Conservation (phyloP, 371 early-diverging fungal species). For the Mucor ambiguus region DNA sequence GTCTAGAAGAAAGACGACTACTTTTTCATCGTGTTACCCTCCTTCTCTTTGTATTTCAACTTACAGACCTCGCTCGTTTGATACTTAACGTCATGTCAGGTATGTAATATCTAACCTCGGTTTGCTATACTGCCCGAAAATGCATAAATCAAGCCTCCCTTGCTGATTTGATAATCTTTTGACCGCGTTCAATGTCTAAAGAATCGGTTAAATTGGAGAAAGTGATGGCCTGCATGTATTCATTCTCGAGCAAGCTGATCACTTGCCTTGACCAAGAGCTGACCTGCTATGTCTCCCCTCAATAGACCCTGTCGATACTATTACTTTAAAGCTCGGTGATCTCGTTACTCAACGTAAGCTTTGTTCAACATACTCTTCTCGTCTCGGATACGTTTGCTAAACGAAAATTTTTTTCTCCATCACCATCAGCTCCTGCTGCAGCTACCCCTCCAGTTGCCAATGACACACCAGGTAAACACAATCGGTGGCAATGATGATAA, state of each 20-base stretch:
- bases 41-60: not conserved
- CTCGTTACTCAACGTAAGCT: constrained; percentile 37
- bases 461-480: not conserved
- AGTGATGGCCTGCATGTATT: not conserved
- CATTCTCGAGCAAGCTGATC: not conserved
- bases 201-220: not conserved
- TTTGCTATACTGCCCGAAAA: not conserved
- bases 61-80: not conserved
- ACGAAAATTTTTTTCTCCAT: not conserved
- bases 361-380: not conserved
- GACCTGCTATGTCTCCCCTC: not conserved
- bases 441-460: not conserved
- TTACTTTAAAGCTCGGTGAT: constrained; percentile 37
- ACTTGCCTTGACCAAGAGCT: not conserved
- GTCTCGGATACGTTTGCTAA: not conserved
- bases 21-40: not conserved
- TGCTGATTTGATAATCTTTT: not conserved
- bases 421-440: not conserved
- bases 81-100: not conserved
- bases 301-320: constrained; percentile 31
- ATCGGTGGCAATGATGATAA: not conserved
- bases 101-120: not conserved
- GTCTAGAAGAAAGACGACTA: not conserved
- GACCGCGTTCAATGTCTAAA: not conserved
- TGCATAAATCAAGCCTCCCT: not conserved